phyloP scores from a whole-genome alignment of 768 basidiomycete genomes.

The Piloderma croceum region DNA sequence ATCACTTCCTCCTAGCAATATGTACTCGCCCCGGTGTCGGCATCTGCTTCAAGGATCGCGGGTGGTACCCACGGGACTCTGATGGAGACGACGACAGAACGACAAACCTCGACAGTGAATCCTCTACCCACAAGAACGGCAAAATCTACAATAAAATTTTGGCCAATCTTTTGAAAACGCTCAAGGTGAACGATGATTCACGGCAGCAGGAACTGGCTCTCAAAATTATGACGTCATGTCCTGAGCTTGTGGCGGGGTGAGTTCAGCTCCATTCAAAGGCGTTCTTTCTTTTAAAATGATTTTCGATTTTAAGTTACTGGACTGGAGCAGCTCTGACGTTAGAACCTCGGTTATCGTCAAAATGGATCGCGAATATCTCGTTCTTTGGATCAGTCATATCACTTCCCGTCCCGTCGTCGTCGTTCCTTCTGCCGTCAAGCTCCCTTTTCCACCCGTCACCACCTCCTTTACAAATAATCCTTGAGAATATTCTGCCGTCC shows the following conservation, averaged over 20 bases:
- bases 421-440: constrained; percentile 50
- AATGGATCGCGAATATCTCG: constrained; percentile 87
- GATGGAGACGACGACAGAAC: constrained; percentile 34
- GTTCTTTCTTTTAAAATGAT: constrained; percentile 2
- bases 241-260: constrained; percentile 79
- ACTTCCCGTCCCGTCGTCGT: constrained; percentile 59
- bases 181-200: constrained; percentile 87
- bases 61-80: constrained; percentile 81
- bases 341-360: constrained; percentile 81
- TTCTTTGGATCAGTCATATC: constrained; percentile 77
- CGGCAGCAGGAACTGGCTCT: constrained; percentile 80
- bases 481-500: constrained; percentile 78
- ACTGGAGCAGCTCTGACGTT: constrained; percentile 60
- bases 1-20: constrained; percentile 83
- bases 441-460: constrained; percentile 63
- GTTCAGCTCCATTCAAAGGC: constrained; percentile 14
- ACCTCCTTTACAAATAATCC: constrained; percentile 62
- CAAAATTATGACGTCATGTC: constrained; percentile 76
- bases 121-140: constrained; percentile 30
- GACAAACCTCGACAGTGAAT: constrained; percentile 28
- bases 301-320: constrained; percentile 57
- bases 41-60: constrained; percentile 81
- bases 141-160: constrained; percentile 82
- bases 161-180: constrained; percentile 59
- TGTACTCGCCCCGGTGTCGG: constrained; percentile 78